A percentile compares a stretch with the other conserved stretches of the same genome.
Conservation (phyloP, 495 filamentous ascomycete genomes). For the Xylaria telfairii region DNA sequence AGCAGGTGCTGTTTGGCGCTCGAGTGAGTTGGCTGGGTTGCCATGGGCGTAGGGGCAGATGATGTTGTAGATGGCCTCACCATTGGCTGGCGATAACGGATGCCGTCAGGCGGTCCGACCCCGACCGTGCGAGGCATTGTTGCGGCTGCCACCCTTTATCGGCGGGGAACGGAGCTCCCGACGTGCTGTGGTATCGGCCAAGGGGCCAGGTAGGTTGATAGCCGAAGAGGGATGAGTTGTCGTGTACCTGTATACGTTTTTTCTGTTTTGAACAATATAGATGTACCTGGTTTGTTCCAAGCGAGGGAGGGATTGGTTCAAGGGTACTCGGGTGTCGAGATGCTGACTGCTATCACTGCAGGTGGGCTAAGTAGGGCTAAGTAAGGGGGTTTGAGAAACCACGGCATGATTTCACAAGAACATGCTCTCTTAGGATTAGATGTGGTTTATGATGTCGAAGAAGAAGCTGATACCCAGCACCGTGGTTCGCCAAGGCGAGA, state of each 20-base stretch:
- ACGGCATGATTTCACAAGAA: too few species aligned
- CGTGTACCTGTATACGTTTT: too few species aligned
- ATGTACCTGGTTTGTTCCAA: too few species aligned
- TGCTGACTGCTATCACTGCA: too few species aligned
- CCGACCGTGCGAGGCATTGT: not conserved
- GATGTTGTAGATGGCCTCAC: slow-evolving; percentile 1
- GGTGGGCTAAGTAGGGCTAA: too few species aligned
- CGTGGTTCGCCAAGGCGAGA: not conserved
- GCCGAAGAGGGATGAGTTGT: too few species aligned
- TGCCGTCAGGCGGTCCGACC: not conserved
- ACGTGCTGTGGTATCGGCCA: not conserved
- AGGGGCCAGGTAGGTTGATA: not conserved
- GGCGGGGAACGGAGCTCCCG: not conserved
- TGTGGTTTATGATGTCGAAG: not conserved
- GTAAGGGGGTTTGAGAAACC: too few species aligned
- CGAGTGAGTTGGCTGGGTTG: not conserved
- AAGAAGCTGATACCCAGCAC: not conserved
- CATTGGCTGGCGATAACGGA: not conserved
- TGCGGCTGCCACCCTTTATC: not conserved
- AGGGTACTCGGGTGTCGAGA: too few species aligned
- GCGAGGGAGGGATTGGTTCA: too few species aligned
- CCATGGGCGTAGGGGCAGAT: not conserved
- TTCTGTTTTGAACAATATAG: too few species aligned
- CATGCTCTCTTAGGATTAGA: too few species aligned
- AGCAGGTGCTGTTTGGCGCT: not conserved